A percentile compares a stretch with the other conserved stretches of the same genome.
Conservation (phyloP, 1,284 basidiomycete species). For the Cryptococcus floricola region DNA sequence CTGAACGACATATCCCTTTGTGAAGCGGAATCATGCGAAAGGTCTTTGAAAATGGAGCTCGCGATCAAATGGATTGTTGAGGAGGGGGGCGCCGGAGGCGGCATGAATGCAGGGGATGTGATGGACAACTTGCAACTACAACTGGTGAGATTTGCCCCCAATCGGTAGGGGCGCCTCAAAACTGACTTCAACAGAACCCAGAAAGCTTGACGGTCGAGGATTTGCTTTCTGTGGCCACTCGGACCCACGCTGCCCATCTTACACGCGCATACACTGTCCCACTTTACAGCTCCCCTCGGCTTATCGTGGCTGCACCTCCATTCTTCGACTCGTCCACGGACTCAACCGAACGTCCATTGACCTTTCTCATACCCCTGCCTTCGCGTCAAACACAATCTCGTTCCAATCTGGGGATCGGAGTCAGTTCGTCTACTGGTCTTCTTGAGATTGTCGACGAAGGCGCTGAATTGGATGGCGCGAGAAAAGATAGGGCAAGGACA, state of each 20-base stretch:
- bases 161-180: not conserved
- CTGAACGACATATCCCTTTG: slow-evolving; percentile 17
- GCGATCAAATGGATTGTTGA: slow-evolving; percentile 39
- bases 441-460: slow-evolving; percentile 42
- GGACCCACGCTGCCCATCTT: slow-evolving; percentile 36
- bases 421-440: slow-evolving; percentile 34
- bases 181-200: slow-evolving; percentile 20
- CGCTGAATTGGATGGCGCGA: slow-evolving; percentile 21
- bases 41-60: slow-evolving; percentile 27
- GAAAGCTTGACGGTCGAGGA: slow-evolving; percentile 28
- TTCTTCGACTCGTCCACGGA: slow-evolving; percentile 8
- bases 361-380: slow-evolving; percentile 37
- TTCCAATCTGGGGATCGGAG: slow-evolving; percentile 24
- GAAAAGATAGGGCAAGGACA: slow-evolving; percentile 22
- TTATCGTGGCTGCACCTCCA: slow-evolving; percentile 26
- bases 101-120: slow-evolving; percentile 29
- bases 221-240: slow-evolving; percentile 27
- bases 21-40: slow-evolving; percentile 20
- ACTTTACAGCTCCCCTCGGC: slow-evolving; percentile 26
- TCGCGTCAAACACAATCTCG: slow-evolving; percentile 9
- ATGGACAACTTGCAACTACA: slow-evolving; percentile 25
- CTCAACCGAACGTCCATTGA: slow-evolving; percentile 21
- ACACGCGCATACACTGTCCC: slow-evolving; percentile 22
- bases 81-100: slow-evolving; percentile 35
- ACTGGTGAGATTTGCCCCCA: slow-evolving; percentile 23